Evolutionary conservation across 1,284 basidiomycete species (phyloP), one percentile per base, ranked within the genome.

Genomic region (Leucoagaricus sp.): DNA sequence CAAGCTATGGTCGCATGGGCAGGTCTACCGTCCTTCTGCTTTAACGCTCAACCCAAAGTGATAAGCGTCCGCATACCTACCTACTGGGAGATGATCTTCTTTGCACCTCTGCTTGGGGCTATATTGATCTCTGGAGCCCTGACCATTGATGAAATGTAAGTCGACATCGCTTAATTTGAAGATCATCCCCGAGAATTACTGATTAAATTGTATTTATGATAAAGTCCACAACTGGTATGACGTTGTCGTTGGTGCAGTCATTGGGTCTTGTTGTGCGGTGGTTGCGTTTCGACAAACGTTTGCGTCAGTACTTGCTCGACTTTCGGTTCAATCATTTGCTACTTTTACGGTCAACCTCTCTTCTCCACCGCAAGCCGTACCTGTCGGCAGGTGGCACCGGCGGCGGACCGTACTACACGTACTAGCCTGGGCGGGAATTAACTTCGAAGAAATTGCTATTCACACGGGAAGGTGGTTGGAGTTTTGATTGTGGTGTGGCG

Each of bases 41-140:
- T 83, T 68, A 83, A 85, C 60, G 80, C 80, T 2, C 81, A 83
- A 61, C 73, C 85, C 58, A 84, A 84, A 65, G 77, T 83, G 54
- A 80, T 82, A 70, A 73, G 77, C 25, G 79, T 82, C 9, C 78
- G 82, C 66, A 78, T 77, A 60, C 72, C 73, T 7, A 77, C 77
- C 6, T 84, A 82, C 66, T 85, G 83, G 83, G 84, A 84, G 66
- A 82, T 83, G 77, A 71, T 84, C 57, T 76, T 83, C 60, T 81
- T 85, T 58, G 75, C 78, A 6, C 83, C 82, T 19, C 58, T 85
- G 1, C 78, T 84, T 51, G 83, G 82, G n/a, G 82, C 82, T 0
- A 74, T 70, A 15, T 70, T 86, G 41, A 84, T 84, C 53, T 77
- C 78, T 2, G 81, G 79, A 4, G 76, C 79, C n/a, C 66, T 84